Percentiles rank a stretch among this genome's conserved stretches.
Evolutionary conservation across 2,329 filamentous ascomycete genomes (phyloP).

Genomic region (Aspergillus jensenii): DNA sequence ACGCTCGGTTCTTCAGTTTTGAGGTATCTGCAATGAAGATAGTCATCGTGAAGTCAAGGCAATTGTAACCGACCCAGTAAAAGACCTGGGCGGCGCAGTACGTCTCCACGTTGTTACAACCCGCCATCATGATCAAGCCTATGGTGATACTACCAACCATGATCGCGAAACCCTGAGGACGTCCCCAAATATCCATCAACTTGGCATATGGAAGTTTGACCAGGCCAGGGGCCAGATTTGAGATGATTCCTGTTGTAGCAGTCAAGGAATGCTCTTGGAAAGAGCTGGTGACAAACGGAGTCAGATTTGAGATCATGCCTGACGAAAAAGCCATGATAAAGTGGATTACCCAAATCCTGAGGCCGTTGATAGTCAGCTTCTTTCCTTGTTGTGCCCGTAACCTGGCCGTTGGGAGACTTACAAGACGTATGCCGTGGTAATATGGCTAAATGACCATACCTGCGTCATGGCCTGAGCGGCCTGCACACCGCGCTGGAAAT

Average conservation of each 20-base stretch:
- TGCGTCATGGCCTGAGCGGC: slow-evolving; percentile 18
- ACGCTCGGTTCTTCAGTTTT: slow-evolving; percentile 58
- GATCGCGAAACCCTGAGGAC: slow-evolving; percentile 57
- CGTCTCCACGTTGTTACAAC: slow-evolving; percentile 58
- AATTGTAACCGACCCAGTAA: slow-evolving; percentile 59
- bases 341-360: slow-evolving; percentile 48
- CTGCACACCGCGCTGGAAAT: slow-evolving; percentile 18
- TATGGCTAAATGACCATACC: slow-evolving; percentile 15
- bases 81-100: slow-evolving; percentile 66
- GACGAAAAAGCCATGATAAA: slow-evolving; percentile 49
- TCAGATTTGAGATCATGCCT: slow-evolving; percentile 35
- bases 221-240: slow-evolving; percentile 57
- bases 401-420: slow-evolving; percentile 12
- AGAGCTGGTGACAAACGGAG: slow-evolving; percentile 48
- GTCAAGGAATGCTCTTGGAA: slow-evolving; percentile 53
- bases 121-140: slow-evolving; percentile 62
- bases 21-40: slow-evolving; percentile 67
- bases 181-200: slow-evolving; percentile 63
- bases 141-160: slow-evolving; percentile 50
- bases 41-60: slow-evolving; percentile 56
- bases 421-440: slow-evolving; percentile 31
- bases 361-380: not conserved
- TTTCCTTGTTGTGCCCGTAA: not conserved
- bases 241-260: slow-evolving; percentile 55
- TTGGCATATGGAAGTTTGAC: slow-evolving; percentile 63